These are phyloP conservation scores for Populus hybrid DNA, from an alignment of 441 rosid genomes.

Conservation along the genomic window DNA sequence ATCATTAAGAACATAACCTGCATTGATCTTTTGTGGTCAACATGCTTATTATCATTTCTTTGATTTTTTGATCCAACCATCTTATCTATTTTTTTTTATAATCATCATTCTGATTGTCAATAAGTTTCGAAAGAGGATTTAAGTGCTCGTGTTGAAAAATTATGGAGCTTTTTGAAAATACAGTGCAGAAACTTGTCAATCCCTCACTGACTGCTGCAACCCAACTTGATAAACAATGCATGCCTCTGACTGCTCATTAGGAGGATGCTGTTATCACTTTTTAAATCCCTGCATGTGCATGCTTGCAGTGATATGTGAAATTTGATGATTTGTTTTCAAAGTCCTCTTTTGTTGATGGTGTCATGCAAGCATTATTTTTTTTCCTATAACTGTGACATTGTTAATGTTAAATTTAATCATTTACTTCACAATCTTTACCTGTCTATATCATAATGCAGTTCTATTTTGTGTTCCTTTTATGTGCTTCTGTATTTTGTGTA, in stretches of 20 bases:
- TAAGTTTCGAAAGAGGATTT: background rate
- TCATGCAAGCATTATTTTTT: slow-evolving; percentile 1
- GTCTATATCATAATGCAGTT: background rate
- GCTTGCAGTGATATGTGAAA: background rate
- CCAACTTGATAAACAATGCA: background rate
- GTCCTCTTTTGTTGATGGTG: slow-evolving; percentile 4
- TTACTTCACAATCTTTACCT: background rate
- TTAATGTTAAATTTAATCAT: background rate
- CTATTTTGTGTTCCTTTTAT: background rate
- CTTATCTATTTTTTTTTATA: background rate
- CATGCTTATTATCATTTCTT: background rate
- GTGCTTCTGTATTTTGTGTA: background rate
- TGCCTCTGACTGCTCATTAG: background rate
- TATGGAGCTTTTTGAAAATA: background rate
- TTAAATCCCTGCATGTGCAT: background rate
- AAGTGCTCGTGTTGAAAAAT: background rate
- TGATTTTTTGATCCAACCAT: background rate
- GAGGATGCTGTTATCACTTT: background rate
- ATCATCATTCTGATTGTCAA: background rate
- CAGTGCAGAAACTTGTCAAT: background rate
- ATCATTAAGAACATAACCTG: background rate
- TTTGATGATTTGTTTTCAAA: background rate
- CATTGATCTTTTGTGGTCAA: background rate
- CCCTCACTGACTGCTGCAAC: background rate
- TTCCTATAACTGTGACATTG: background rate